Conservation (phyloP, 495 filamentous ascomycete genomes). For the Aspergillus biplanus region DNA sequence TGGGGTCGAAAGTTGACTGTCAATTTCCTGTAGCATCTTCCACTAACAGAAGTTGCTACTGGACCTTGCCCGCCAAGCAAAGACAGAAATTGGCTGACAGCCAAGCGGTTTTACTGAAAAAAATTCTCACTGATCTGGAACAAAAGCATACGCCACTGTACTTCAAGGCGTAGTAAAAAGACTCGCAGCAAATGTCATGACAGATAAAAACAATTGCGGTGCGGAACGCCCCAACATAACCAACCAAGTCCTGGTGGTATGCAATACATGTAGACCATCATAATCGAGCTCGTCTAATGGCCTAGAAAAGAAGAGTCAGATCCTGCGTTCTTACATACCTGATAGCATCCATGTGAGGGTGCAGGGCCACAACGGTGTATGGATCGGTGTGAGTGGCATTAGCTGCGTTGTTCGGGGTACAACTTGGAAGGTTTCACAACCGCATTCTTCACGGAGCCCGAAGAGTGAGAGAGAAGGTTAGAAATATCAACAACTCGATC, state of each 20-base stretch:
- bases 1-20: background rate
- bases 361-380: background rate
- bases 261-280: background rate
- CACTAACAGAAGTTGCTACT: slow-evolving; percentile 1
- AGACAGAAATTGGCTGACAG: background rate
- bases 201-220: slow-evolving; percentile 5
- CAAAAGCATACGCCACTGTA: slow-evolving; percentile 17
- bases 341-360: background rate
- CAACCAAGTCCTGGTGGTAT: background rate
- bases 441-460: background rate
- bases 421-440: background rate
- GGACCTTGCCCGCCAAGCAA: background rate
- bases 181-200: background rate
- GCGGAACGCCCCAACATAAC: background rate
- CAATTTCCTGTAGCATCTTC: slow-evolving; percentile 6
- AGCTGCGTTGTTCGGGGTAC: background rate
- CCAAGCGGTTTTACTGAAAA: slow-evolving; percentile 16
- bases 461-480: background rate
- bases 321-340: background rate
- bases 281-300: background rate
- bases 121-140: slow-evolving; percentile 12
- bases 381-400: background rate
- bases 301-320: background rate
- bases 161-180: slow-evolving; percentile 7
- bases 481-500: background rate